Percentiles rank a stretch among this genome's conserved stretches.
Evolutionary conservation across 2,329 filamentous ascomycete genomes (phyloP).

Genomic region (Knoxdaviesia capensis): DNA sequence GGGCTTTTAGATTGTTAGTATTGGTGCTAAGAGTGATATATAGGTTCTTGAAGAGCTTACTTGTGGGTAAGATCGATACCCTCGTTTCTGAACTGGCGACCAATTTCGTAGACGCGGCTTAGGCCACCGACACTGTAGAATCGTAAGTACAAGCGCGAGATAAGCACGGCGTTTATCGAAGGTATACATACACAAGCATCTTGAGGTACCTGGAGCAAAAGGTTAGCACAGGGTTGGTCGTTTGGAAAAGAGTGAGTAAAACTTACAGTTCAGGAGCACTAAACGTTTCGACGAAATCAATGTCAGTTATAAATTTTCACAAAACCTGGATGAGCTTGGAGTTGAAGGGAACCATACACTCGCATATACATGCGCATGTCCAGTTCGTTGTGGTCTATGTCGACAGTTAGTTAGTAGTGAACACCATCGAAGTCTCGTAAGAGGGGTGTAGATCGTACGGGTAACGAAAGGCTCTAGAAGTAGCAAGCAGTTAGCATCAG

Average conservation of each 20-base stretch:
- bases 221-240: no score
- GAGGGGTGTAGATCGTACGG: slow-evolving; percentile 10
- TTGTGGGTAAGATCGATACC: slow-evolving; percentile 63
- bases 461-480: slow-evolving; percentile 58
- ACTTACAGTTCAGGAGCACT: slow-evolving; percentile 59
- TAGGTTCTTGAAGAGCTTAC: slow-evolving; percentile 5
- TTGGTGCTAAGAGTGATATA: no score
- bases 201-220: slow-evolving; percentile 41
- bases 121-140: slow-evolving; percentile 52
- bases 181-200: slow-evolving; percentile 42
- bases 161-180: no score
- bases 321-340: no score
- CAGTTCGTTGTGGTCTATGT: slow-evolving; percentile 65
- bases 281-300: not conserved
- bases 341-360: slow-evolving; percentile 19
- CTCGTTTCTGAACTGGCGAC: slow-evolving; percentile 90
- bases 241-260: no score
- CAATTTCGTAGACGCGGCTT: slow-evolving; percentile 88
- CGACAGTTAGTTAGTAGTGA: not conserved
- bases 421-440: not conserved
- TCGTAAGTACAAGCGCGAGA: no score
- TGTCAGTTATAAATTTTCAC: not conserved
- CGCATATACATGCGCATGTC: slow-evolving; percentile 91
- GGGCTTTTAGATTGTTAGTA: slow-evolving; percentile 11
- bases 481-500: not conserved